Evolutionary conservation across 495 filamentous ascomycete species (phyloP), one percentile per base, ranked within the genome.

Genomic region (Tirmania nivea): DNA sequence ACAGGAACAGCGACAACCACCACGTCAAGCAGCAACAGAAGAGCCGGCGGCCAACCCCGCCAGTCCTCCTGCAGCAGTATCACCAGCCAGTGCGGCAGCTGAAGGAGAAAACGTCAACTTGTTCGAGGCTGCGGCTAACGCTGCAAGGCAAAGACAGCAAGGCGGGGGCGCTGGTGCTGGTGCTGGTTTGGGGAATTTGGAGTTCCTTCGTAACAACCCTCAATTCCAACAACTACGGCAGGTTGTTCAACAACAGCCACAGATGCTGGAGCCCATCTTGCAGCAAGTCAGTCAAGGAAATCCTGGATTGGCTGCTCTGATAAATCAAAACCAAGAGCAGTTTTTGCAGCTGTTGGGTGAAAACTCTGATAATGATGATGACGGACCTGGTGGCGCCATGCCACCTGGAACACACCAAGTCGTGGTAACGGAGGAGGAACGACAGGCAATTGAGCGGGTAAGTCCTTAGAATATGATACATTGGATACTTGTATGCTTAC

Each of bases 191-290:
- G 80, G 78, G 8, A 94, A 84, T 60, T 79, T 97, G 37, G 89
- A 95, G 48, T 95, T 89, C 68, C 76, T 97, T n/a, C 83, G 90
- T 50, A 84, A 83, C 67, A 95, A 96, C 67, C 80, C 86, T 25
- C 86, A 94, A 68, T 97, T 97, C 69, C 90, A 96, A 67, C 90
- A 97, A 66, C 78, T 97, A 35, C 83, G 90, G 35, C 86, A 94
- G 68, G 81, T 97, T 10, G 90, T 97, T 16, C 90, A 97, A 64
- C 86, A 94, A 63, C 85, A 95, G 59, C 90, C 90, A 10, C 82
- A 86, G 61, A 97, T 97, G 90, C 80, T 97, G 7, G 90, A 96
- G 72, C 87, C 89, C 1, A 95, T 97, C 60, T 71, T 97, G 31
- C 88, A 94, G 64, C 87, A 94, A 67, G 86, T 97, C 39, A 86